Conservation (phyloP, 2,329 filamentous ascomycete genomes). For the Fusarium avenaceum region DNA sequence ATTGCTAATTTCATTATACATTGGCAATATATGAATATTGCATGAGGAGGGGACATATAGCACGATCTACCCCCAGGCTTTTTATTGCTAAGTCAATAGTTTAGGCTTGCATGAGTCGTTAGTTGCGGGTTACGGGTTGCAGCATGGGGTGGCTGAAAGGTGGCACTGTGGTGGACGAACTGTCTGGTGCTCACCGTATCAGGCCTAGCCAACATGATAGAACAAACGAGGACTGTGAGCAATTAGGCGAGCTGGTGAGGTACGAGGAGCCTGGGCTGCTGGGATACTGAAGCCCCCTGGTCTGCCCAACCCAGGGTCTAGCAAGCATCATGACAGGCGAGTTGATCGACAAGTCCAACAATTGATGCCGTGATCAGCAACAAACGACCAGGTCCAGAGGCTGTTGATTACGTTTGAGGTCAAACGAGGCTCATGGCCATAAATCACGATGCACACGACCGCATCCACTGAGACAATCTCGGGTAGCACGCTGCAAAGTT, state of each 20-base stretch:
- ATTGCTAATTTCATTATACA: conserved; percentile 28
- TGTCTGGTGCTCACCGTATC: conserved; percentile 20
- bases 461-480: conserved; percentile 32
- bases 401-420: conserved; percentile 1
- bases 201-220: conserved; percentile 11
- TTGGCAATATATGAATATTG: conserved; percentile 27
- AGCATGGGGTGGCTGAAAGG: conserved; percentile 22
- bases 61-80: conserved; percentile 12
- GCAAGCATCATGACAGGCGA: conserved; percentile 17
- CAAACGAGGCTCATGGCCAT: conserved; percentile 7
- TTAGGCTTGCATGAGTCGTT: conserved; percentile 35
- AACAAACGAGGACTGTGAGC: conserved; percentile 2
- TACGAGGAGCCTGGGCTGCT: conserved; percentile 25
- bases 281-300: conserved; percentile 4
- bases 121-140: conserved; percentile 21
- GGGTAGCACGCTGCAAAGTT: conserved; percentile 11
- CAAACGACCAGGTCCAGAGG: background rate
- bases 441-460: conserved; percentile 21
- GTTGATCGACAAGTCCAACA: background rate
- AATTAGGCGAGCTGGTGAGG: conserved; percentile 1
- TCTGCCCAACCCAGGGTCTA: background rate
- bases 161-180: conserved; percentile 16
- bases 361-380: background rate
- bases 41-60: conserved; percentile 6
- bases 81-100: conserved; percentile 32